Evolutionary conservation across 2,329 filamentous ascomycete species (phyloP), one percentile per base, ranked within the genome.

Genomic region (Fusarium oxysporum): DNA sequence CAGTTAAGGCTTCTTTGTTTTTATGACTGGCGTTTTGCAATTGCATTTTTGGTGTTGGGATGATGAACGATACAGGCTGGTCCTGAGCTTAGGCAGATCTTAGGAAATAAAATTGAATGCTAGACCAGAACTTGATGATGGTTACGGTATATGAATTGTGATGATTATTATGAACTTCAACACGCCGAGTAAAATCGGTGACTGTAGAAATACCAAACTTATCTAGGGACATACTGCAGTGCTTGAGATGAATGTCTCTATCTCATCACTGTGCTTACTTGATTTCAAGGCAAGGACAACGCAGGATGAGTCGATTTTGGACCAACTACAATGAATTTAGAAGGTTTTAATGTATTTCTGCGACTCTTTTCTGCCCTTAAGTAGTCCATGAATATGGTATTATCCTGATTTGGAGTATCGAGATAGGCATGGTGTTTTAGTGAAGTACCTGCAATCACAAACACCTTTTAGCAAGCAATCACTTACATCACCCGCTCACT

Each of bases 321-420:
- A 38, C 5, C 4, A 14, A 17, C 5, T n/a, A 6, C 12, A 54
- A 17, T 7, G 5, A 2, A 37, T 37, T 9, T 5, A 9, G 16
- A n/a, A 21, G 5, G 0, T 0, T 13, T 12, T 7, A 4, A n/a
- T 16, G 8, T 28, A 5, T 12, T 9, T 38, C 9, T 5, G 2
- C 12, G 1, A 12, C 6, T 2, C 12, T n/a, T 3, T 12, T 8
- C n/a, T 14, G 8, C 4, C 3, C 13, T 21, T 0, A 28, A 21
- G 9, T 25, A 9, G n/a, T 28, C 10, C 21, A 6, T 21, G 33
- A 28, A 11, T 17, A 7, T 37, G 12, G 4, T 12, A n/a, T 30
- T 35, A 3, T 23, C 19, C 14, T 54, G 33, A 17, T n/a, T 28
- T 30, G 19, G 14, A 7, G 3, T 7, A 37, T 53, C 4, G 48